Percentiles rank a stretch among this genome's conserved stretches.
These are phyloP conservation scores for Kappamyces sp. DNA, from an alignment of 192 early-diverging fungal genomes.

Conservation along the genomic window DNA sequence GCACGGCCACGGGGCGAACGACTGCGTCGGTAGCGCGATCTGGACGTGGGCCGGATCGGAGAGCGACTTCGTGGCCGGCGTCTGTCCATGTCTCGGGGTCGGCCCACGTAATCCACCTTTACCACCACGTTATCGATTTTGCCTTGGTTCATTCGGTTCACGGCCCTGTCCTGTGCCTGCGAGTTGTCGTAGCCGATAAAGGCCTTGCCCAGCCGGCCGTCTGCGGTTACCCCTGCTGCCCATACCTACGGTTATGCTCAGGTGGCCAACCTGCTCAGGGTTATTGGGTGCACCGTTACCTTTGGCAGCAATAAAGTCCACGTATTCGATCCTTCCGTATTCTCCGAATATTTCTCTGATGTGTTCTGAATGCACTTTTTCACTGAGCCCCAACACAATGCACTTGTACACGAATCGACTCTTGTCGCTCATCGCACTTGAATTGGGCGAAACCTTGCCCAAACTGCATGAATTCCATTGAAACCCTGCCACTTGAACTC, in stretches of 20 bases:
- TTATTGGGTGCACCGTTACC: neutral
- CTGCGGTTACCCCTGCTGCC: constrained; percentile 8
- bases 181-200: constrained; percentile 6
- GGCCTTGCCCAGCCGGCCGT: constrained; percentile 1
- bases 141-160: constrained; percentile 14
- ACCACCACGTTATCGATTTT: neutral
- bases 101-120: no score
- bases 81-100: no score
- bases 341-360: constrained; percentile 11
- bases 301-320: constrained; percentile 1
- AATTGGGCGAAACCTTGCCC: no score
- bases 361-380: constrained; percentile 11
- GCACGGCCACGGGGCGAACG: no score
- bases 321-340: constrained; percentile 12
- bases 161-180: constrained; percentile 1
- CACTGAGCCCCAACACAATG: constrained; percentile 1
- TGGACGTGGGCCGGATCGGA: no score
- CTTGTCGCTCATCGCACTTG: no score
- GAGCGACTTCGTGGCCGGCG: no score
- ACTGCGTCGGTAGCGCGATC: no score
- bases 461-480: no score
- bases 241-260: neutral
- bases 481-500: no score
- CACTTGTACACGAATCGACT: neutral
- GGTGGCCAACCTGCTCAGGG: neutral